Evolutionary conservation across 306 rosid genomes (phyloP).

Genomic region (Pueraria montana): DNA sequence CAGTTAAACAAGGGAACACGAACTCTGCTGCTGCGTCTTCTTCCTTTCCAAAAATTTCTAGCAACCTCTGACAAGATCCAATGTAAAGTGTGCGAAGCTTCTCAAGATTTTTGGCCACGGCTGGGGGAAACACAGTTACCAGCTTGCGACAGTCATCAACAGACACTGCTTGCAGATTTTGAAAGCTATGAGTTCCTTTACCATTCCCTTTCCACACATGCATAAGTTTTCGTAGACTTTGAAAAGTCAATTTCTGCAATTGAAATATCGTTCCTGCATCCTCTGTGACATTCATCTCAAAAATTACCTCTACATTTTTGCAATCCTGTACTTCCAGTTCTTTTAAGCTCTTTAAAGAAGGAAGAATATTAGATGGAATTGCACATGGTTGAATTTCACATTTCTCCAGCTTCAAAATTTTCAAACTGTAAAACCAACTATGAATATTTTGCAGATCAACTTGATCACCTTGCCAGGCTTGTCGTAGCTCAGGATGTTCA

Average conservation of each 20-base stretch:
- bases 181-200: constrained; percentile 17
- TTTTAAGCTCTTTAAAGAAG: background rate
- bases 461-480: background rate
- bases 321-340: constrained; percentile 18
- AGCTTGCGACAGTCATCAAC: background rate
- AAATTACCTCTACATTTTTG: background rate
- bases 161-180: background rate
- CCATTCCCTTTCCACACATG: constrained; percentile 12
- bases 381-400: no score
- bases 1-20: constrained; percentile 26
- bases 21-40: background rate
- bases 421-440: no score
- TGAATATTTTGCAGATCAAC: no score
- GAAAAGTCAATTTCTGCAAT: constrained; percentile 21
- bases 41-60: constrained; percentile 20
- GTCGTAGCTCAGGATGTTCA: background rate
- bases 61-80: background rate
- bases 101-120: constrained; percentile 11
- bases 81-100: background rate
- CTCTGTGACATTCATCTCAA: background rate
- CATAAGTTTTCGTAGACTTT: background rate
- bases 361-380: constrained; percentile 25
- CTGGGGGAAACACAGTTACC: background rate
- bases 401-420: no score
- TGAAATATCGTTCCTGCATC: background rate